Percentiles rank a stretch among this genome's conserved stretches.
Conservation (phyloP, 2,329 filamentous ascomycete species). For the Pseudogymnoascus pannorum region DNA sequence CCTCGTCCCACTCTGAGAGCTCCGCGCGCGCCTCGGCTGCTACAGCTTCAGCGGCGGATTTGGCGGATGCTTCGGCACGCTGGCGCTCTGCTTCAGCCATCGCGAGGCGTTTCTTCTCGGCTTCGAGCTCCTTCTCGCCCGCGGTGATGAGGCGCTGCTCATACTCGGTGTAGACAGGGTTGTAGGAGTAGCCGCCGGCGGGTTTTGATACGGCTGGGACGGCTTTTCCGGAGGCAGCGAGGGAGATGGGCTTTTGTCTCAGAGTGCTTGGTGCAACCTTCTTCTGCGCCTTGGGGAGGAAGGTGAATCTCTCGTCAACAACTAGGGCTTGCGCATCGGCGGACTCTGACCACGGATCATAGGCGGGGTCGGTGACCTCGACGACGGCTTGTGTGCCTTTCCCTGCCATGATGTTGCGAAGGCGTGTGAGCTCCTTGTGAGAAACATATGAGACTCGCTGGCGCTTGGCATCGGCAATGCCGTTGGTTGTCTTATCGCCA, state of each 20-base stretch:
- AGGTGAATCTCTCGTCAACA: conserved; percentile 51
- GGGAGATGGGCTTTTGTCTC: conserved; percentile 68
- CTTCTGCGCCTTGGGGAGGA: conserved; percentile 57
- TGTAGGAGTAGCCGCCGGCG: conserved; percentile 81
- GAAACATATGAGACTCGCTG: conserved; percentile 73
- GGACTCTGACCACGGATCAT: conserved; percentile 71
- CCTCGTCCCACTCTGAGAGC: conserved; percentile 69
- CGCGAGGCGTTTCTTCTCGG: conserved; percentile 66
- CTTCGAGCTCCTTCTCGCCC: conserved; percentile 69
- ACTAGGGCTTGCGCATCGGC: conserved; percentile 36
- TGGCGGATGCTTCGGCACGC: conserved; percentile 58
- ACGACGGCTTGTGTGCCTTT: conserved; percentile 35
- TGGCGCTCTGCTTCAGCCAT: conserved; percentile 60
- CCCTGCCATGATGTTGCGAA: conserved; percentile 74
- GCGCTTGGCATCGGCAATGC: conserved; percentile 65
- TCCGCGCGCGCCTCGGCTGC: conserved; percentile 62
- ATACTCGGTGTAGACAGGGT: conserved; percentile 82
- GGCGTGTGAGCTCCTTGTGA: conserved; percentile 71
- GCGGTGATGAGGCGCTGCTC: conserved; percentile 66
- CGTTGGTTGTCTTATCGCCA: conserved; percentile 59
- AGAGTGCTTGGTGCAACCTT: conserved; percentile 69
- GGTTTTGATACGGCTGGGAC: conserved; percentile 75
- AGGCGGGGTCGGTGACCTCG: conserved; percentile 53
- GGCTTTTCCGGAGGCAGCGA: conserved; percentile 73
- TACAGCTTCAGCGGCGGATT: conserved; percentile 66